Evolutionary conservation across 2,329 filamentous ascomycete genomes (phyloP).

Genomic region (Ascochyta lentis): DNA sequence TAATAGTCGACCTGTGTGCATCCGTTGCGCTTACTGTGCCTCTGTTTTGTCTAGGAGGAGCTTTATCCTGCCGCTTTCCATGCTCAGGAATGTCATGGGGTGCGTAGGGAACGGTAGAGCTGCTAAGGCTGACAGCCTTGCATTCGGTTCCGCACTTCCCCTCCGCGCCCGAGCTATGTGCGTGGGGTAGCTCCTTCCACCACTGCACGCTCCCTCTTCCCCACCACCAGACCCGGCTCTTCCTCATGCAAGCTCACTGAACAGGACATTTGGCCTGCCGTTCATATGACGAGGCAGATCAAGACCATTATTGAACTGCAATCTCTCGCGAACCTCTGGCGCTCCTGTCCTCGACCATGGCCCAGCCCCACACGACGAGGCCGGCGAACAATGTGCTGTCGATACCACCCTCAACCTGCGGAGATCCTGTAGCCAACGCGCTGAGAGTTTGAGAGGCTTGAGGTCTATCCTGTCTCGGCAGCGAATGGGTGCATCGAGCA

Average conservation of each 20-base stretch:
- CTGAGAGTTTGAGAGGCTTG: background rate
- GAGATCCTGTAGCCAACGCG: background rate
- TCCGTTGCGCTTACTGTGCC: background rate
- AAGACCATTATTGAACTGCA: background rate
- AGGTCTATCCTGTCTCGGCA: background rate
- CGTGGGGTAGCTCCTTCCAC: conserved; percentile 13
- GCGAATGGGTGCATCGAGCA: background rate
- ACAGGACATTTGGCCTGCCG: background rate
- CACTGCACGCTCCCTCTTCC: background rate
- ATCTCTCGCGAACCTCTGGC: background rate
- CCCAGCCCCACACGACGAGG: background rate
- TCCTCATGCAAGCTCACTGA: background rate
- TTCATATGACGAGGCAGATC: background rate
- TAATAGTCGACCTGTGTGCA: background rate
- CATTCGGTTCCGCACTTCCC: conserved; percentile 2
- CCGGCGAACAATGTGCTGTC: background rate
- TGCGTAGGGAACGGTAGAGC: background rate
- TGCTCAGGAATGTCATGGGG: background rate
- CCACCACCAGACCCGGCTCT: background rate
- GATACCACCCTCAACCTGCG: background rate
- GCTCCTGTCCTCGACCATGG: background rate
- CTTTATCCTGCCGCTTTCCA: background rate
- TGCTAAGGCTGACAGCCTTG: conserved; percentile 1
- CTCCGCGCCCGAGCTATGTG: conserved; percentile 1
- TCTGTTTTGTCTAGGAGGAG: background rate